phyloP scores from a whole-genome alignment of 1,284 basidiomycete species.

The Coniferiporia weirii region DNA sequence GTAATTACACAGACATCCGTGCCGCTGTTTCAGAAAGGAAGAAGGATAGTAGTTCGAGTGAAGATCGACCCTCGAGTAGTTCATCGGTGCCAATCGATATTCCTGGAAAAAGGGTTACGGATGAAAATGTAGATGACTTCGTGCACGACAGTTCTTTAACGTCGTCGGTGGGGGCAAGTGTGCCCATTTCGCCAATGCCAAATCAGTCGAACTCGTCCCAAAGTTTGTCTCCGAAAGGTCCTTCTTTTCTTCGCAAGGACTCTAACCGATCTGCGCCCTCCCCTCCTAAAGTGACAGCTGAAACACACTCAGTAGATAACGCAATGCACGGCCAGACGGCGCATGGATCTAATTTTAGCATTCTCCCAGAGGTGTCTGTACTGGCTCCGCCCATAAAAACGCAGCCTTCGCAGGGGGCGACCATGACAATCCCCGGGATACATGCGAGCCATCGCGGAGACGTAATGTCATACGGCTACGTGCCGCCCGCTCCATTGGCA shows the following conservation, averaged over 20 bases:
- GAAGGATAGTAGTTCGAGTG: neutral
- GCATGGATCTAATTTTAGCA: neutral
- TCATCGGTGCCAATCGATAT: slow-evolving; percentile 15
- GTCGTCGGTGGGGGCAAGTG: neutral
- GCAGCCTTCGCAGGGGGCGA: slow-evolving; percentile 63
- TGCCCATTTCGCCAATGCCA: neutral
- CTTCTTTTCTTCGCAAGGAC: slow-evolving; percentile 15
- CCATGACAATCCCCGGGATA: slow-evolving; percentile 77
- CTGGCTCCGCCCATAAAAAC: slow-evolving; percentile 48
- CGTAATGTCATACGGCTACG: slow-evolving; percentile 73
- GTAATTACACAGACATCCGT: slow-evolving; percentile 66
- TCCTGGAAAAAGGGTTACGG: slow-evolving; percentile 13
- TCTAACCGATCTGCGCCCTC: slow-evolving; percentile 12
- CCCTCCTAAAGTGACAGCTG: slow-evolving; percentile 14
- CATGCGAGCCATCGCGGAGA: slow-evolving; percentile 74
- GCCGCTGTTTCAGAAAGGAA: slow-evolving; percentile 58
- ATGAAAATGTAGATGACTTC: slow-evolving; percentile 23
- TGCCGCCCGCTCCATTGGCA: slow-evolving; percentile 42
- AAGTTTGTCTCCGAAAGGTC: slow-evolving; percentile 3
- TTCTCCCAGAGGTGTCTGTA: slow-evolving; percentile 26
- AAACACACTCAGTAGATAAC: slow-evolving; percentile 7
- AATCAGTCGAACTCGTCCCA: slow-evolving; percentile 5
- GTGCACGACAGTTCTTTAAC: neutral
- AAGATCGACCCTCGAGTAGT: slow-evolving; percentile 12
- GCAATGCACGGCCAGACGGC: neutral